Conservation (phyloP, 2,329 filamentous ascomycete genomes). For the Fusarium longipes region DNA sequence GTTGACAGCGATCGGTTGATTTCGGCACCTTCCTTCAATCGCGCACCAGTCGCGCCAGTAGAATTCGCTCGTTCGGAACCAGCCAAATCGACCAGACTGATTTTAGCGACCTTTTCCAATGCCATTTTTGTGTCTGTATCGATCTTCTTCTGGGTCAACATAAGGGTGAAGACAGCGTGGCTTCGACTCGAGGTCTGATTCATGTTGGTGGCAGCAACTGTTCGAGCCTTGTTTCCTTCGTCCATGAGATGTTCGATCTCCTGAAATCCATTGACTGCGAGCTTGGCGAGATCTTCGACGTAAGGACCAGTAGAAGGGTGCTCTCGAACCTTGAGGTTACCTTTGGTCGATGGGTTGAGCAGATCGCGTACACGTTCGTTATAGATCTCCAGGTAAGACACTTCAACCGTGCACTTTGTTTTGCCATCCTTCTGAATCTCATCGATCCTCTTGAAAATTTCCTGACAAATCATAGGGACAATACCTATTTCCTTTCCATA, state of each 20-base stretch:
- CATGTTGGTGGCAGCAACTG: constrained; percentile 99
- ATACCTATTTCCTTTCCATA: constrained; percentile 96
- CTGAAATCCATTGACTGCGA: constrained; percentile 90
- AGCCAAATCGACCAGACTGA: constrained; percentile 96
- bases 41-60: constrained; percentile 93
- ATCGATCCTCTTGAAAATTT: constrained; percentile 93
- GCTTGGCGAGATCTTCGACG: constrained; percentile 95
- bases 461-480: constrained; percentile 95
- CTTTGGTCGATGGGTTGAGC: constrained; percentile 93
- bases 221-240: constrained; percentile 98
- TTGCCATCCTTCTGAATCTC: constrained; percentile 77
- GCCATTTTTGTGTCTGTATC: constrained; percentile 96
- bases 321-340: constrained; percentile 96
- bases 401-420: constrained; percentile 91
- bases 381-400: constrained; percentile 99
- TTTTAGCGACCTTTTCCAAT: constrained; percentile 97
- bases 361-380: constrained; percentile 97
- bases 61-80: constrained; percentile 98
- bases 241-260: constrained; percentile 99
- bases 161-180: constrained; percentile 97
- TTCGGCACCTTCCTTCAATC: constrained; percentile 96
- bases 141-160: constrained; percentile 91
- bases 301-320: constrained; percentile 98
- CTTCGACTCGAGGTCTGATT: constrained; percentile 99
- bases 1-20: constrained; percentile 98